Conservation (phyloP, 192 early-diverging fungal species). For the Entophlyctis luteolus region DNA sequence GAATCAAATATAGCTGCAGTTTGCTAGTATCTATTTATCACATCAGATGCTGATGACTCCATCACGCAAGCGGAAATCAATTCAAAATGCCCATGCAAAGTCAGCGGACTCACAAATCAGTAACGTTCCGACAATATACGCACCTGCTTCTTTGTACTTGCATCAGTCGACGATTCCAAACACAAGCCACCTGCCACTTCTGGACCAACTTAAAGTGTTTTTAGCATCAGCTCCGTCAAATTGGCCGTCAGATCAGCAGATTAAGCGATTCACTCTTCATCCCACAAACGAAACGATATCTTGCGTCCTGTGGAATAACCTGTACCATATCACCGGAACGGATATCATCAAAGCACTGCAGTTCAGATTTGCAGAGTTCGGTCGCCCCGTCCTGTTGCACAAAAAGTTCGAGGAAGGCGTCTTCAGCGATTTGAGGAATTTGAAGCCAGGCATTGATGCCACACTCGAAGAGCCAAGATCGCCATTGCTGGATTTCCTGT, state of each 20-base stretch:
- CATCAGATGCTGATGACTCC: too few relatives aligned
- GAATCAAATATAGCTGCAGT: too few relatives aligned
- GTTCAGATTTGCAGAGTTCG: conserved; percentile 88
- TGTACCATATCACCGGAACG: conserved; percentile 92
- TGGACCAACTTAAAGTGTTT: conserved; percentile 37
- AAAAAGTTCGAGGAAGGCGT: conserved; percentile 99
- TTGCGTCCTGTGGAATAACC: conserved; percentile 89
- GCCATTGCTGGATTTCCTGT: conserved; percentile 89
- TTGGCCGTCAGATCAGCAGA: conserved; percentile 57
- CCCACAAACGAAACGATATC: conserved; percentile 85
- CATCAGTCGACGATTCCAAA: too few relatives aligned
- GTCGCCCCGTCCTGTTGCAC: conserved; percentile 69
- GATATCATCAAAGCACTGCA: conserved; percentile 89
- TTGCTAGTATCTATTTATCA: too few relatives aligned
- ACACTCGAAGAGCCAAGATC: conserved; percentile 91
- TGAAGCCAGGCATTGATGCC: conserved; percentile 93
- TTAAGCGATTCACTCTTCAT: conserved; percentile 62
- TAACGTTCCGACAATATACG: too few relatives aligned
- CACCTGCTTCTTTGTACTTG: too few relatives aligned
- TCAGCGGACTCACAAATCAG: too few relatives aligned
- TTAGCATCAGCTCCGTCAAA: conserved; percentile 64
- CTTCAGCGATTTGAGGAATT: conserved; percentile 89
- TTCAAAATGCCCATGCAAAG: too few relatives aligned
- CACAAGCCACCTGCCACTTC: too few relatives aligned
- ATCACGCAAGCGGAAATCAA: too few relatives aligned